These are phyloP conservation scores for Pelargonium myrrhifolium DNA, from an alignment of 441 rosid species.

Conservation along the genomic window DNA sequence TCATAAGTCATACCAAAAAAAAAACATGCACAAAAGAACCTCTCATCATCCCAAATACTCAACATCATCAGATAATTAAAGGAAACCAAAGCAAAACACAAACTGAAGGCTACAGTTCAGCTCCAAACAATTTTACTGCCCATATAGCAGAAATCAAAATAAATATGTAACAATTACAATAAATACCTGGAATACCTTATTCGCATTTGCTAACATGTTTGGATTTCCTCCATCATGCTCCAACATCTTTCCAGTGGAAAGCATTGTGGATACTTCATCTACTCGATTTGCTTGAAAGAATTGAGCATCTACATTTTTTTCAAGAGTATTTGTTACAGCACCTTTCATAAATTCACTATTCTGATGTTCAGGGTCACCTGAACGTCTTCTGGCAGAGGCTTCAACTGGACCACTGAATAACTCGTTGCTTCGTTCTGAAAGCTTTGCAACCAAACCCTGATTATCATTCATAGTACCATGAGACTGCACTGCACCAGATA, in stretches of 20 bases:
- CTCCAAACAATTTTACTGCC: background rate
- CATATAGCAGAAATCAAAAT: background rate
- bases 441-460: slow-evolving; percentile 15
- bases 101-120: background rate
- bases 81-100: background rate
- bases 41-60: slow-evolving; percentile 1
- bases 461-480: slow-evolving; percentile 21
- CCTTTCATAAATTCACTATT: slow-evolving; percentile 19
- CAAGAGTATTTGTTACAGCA: slow-evolving; percentile 18
- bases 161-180: background rate
- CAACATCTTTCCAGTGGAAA: slow-evolving; percentile 36
- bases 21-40: background rate
- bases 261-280: slow-evolving; percentile 34
- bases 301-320: slow-evolving; percentile 28
- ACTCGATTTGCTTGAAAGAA: slow-evolving; percentile 26
- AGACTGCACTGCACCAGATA: slow-evolving; percentile 28
- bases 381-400: background rate
- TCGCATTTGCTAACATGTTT: slow-evolving; percentile 36
- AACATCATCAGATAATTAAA: background rate
- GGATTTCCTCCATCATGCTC: slow-evolving; percentile 49
- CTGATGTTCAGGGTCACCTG: slow-evolving; percentile 22
- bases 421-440: slow-evolving; percentile 15
- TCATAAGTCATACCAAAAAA: background rate
- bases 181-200: slow-evolving; percentile 46
- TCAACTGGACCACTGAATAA: slow-evolving; percentile 10